These are phyloP conservation scores for Sporothrix inflata DNA, from an alignment of 2,329 filamentous ascomycete genomes.

Conservation along the genomic window DNA sequence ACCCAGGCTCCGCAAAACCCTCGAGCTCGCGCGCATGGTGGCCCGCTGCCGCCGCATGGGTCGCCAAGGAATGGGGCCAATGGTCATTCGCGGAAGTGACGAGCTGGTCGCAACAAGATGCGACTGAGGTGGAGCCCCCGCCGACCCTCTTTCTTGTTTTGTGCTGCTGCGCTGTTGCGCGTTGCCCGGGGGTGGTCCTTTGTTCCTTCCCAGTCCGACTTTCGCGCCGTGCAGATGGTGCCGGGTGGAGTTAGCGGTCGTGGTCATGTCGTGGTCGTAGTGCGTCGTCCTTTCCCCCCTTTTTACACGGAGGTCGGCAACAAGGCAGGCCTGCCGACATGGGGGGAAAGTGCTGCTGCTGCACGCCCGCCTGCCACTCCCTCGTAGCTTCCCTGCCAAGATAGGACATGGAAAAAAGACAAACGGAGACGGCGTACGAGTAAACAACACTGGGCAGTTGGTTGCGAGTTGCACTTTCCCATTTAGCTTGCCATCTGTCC, in stretches of 20 bases:
- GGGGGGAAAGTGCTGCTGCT: neutral
- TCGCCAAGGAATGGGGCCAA: neutral
- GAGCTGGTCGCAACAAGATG: conserved; percentile 13
- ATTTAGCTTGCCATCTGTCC: neutral
- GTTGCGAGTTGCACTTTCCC: conserved; percentile 4
- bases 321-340: neutral
- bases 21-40: conserved; percentile 11
- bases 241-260: neutral
- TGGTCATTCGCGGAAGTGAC: conserved; percentile 14
- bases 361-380: neutral
- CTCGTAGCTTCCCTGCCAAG: conserved; percentile 18
- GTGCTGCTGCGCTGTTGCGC: neutral
- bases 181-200: conserved; percentile 9
- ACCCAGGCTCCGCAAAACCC: conserved; percentile 1
- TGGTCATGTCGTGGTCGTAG: conserved; percentile 3
- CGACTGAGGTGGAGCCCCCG: neutral
- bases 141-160: conserved; percentile 9
- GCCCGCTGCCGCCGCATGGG: conserved; percentile 15
- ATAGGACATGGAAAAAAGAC: neutral
- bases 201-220: conserved; percentile 18
- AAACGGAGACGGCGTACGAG: neutral
- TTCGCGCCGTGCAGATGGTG: neutral
- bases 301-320: neutral
- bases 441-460: neutral
- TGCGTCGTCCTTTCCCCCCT: neutral